These are phyloP conservation scores for Emiliania huxleyi DNA, from an alignment of 78 protist genomes.

Conservation along the genomic window DNA sequence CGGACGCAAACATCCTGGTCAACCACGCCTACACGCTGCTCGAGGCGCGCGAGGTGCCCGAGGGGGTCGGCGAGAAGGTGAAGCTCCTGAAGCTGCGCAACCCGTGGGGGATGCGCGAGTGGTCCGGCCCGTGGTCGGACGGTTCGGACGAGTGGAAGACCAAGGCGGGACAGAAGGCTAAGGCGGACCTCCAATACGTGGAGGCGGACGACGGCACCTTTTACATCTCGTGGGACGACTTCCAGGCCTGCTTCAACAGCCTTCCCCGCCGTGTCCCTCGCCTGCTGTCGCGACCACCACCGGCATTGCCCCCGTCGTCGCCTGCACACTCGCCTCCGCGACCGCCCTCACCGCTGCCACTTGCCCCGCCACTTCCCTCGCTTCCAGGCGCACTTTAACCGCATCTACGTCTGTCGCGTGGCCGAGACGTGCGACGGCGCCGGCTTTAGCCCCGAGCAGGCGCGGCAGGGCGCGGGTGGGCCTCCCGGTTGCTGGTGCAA, in stretches of 20 bases:
- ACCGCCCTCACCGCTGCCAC: no score
- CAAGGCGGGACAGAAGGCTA: background rate
- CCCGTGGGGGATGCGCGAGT: constrained; percentile 38
- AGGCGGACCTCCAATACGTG: background rate
- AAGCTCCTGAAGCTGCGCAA: background rate
- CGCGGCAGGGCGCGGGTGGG: background rate
- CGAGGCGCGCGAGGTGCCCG: background rate
- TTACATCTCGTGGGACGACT: background rate
- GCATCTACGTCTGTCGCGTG: background rate
- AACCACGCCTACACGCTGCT: constrained; percentile 3
- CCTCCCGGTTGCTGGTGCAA: background rate
- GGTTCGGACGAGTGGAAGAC: background rate
- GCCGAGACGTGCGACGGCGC: background rate
- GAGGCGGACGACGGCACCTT: constrained; percentile 22
- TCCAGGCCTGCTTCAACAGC: background rate
- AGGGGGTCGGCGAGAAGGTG: background rate
- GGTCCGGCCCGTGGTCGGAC: constrained; percentile 27
- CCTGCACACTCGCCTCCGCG: no score
- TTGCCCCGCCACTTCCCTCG: no score
- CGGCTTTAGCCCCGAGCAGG: background rate
- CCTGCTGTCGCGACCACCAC: no score
- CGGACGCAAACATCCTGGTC: background rate
- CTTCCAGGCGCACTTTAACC: background rate
- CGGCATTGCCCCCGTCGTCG: no score
- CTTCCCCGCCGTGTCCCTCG: no score